phyloP scores from a whole-genome alignment of 495 filamentous ascomycete species.

The Hypoxylon intermedium region DNA sequence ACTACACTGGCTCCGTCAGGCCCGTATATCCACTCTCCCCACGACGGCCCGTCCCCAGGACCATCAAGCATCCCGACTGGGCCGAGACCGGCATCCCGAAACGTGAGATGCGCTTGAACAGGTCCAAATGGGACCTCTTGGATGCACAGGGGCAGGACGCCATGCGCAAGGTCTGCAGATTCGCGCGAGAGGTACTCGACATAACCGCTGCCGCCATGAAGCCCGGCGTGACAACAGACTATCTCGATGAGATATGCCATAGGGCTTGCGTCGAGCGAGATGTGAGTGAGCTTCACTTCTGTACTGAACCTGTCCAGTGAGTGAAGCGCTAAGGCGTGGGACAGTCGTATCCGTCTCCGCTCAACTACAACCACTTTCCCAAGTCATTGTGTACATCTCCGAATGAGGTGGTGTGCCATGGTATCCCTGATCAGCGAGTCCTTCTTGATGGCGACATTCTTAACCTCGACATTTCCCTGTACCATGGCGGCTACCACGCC shows the following conservation, averaged over 20 bases:
- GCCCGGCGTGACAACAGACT: constrained; percentile 94
- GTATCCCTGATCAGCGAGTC: constrained; percentile 83
- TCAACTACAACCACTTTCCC: constrained; percentile 96
- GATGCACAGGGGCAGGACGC: constrained; percentile 77
- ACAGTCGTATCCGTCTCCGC: constrained; percentile 94
- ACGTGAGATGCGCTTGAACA: constrained; percentile 74
- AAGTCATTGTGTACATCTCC: constrained; percentile 96
- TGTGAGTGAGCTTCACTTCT: constrained; percentile 57
- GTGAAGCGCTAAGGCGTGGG: constrained; percentile 27
- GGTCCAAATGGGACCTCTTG: constrained; percentile 81
- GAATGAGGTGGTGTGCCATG: constrained; percentile 97
- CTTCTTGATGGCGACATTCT: constrained; percentile 85
- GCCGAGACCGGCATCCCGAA: constrained; percentile 80
- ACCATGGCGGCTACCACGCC: constrained; percentile 86
- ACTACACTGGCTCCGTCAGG: constrained; percentile 79
- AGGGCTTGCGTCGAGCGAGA: constrained; percentile 93
- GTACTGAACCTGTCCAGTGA: too few species aligned
- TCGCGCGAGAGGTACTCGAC: constrained; percentile 92
- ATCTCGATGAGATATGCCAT: constrained; percentile 95
- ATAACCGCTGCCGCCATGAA: constrained; percentile 79
- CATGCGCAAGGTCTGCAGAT: constrained; percentile 91
- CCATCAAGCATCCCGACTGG: constrained; percentile 86
- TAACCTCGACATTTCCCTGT: constrained; percentile 88
- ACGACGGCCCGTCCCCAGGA: constrained; percentile 73
- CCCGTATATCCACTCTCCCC: constrained; percentile 90